Percentiles rank a stretch among this genome's conserved stretches.
These are phyloP conservation scores for Aspergillus pseudotamarii DNA, from an alignment of 2,329 filamentous ascomycete genomes.

Conservation along the genomic window DNA sequence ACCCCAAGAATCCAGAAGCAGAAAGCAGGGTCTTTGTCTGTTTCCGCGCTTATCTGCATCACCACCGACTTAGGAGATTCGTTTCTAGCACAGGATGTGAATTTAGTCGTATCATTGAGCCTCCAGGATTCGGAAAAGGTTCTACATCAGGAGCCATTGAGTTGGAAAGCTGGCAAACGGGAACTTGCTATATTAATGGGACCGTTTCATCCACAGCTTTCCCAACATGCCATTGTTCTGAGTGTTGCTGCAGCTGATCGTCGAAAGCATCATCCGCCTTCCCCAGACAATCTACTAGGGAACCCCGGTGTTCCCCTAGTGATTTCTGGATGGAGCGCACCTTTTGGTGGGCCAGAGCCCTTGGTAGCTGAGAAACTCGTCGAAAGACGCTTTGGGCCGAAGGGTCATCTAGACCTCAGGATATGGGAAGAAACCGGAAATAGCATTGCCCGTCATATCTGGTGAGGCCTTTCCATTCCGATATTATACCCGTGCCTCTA, in stretches of 20 bases:
- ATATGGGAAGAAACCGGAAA: conserved; percentile 73
- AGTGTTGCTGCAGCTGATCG: conserved; percentile 23
- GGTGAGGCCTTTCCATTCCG: conserved; percentile 48
- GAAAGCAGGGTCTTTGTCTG: conserved; percentile 41
- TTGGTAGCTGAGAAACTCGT: conserved; percentile 55
- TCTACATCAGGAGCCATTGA: conserved; percentile 26
- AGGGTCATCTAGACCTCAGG: conserved; percentile 43
- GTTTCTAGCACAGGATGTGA: conserved; percentile 54
- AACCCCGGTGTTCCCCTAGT: conserved; percentile 45
- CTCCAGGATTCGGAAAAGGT: conserved; percentile 19
- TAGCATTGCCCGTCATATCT: conserved; percentile 72
- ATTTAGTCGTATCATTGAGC: conserved; percentile 31
- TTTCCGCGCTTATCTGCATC: conserved; percentile 62
- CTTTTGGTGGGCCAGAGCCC: conserved; percentile 43
- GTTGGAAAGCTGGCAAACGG: conserved; percentile 39
- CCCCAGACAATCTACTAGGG: conserved; percentile 25
- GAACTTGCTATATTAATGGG: conserved; percentile 37
- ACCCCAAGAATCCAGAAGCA: conserved; percentile 54
- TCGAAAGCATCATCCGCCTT: conserved; percentile 11
- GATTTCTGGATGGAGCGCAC: conserved; percentile 60
- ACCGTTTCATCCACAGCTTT: conserved; percentile 29
- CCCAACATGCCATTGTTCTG: conserved; percentile 31
- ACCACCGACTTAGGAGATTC: conserved; percentile 70
- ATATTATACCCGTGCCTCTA: conserved; percentile 11
- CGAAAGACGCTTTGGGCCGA: conserved; percentile 56